Evolutionary conservation across 345 rosid genomes (phyloP).

Genomic region (Arabidopsis arenosa): DNA sequence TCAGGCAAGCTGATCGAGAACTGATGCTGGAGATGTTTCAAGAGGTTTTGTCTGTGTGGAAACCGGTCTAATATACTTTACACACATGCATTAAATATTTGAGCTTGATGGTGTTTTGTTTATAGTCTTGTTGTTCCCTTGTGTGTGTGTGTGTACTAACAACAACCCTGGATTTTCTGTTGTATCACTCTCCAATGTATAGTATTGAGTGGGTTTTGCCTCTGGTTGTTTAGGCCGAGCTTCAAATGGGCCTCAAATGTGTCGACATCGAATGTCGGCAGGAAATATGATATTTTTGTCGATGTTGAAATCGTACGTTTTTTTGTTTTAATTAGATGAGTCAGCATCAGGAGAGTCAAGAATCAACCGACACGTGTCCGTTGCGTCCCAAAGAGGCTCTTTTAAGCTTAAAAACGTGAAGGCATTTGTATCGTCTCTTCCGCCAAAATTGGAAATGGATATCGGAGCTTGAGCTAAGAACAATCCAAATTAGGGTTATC

Average conservation of each 20-base stretch:
- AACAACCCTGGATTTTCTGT: slow-evolving; percentile 2
- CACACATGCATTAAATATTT: not conserved
- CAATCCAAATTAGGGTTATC: slow-evolving; percentile 21
- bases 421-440: slow-evolving; percentile 7
- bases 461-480: slow-evolving; percentile 1
- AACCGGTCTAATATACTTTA: slow-evolving; percentile 50
- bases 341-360: not conserved
- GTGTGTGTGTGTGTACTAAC: not conserved
- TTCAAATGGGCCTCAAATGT: slow-evolving; percentile 4
- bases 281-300: slow-evolving; percentile 5
- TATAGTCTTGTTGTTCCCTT: slow-evolving; percentile 11
- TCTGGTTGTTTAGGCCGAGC: not conserved
- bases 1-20: slow-evolving; percentile 81
- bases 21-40: slow-evolving; percentile 91
- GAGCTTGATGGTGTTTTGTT: slow-evolving; percentile 14
- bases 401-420: slow-evolving; percentile 2
- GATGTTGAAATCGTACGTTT: not conserved
- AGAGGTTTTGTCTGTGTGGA: slow-evolving; percentile 84
- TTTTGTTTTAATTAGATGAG: not conserved
- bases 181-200: not conserved
- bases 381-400: slow-evolving; percentile 14
- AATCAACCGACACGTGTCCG: slow-evolving; percentile 19
- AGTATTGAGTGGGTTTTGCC: not conserved
- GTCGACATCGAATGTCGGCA: slow-evolving; percentile 37
- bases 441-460: slow-evolving; percentile 33